phyloP scores from a whole-genome alignment of 2,329 filamentous ascomycete genomes.

The Setomelanomma holmii region DNA sequence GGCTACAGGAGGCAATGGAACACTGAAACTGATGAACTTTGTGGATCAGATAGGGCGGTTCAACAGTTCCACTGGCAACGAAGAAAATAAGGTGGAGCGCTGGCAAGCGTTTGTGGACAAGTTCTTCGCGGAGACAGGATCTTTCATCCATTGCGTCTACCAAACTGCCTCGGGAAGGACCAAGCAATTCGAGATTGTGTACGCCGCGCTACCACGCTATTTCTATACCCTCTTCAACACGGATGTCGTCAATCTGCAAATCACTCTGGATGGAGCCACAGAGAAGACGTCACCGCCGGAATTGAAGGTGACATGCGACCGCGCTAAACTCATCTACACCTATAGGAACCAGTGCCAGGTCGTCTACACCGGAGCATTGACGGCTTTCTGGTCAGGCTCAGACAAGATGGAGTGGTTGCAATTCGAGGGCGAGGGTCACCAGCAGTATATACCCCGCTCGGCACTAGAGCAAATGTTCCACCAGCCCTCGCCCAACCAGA shows the following conservation, averaged over 20 bases:
- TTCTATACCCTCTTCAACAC: conserved; percentile 90
- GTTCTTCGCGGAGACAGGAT: conserved; percentile 81
- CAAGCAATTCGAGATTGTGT: conserved; percentile 88
- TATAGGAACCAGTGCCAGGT: conserved; percentile 84
- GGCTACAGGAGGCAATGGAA: conserved; percentile 45
- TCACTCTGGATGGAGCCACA: conserved; percentile 75
- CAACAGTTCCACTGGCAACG: conserved; percentile 57
- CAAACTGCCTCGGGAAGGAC: conserved; percentile 62
- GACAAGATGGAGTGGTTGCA: conserved; percentile 87
- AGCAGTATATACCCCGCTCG: conserved; percentile 81
- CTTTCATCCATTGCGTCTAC: conserved; percentile 75
- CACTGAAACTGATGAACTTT: conserved; percentile 63
- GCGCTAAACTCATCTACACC: conserved; percentile 86
- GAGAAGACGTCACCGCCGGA: conserved; percentile 67
- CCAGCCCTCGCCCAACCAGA: conserved; percentile 54
- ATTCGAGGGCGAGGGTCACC: conserved; percentile 76
- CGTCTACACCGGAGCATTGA: conserved; percentile 77
- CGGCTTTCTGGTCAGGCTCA: conserved; percentile 77
- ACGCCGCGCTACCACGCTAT: conserved; percentile 82
- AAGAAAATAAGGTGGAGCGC: conserved; percentile 69
- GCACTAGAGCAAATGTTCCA: conserved; percentile 57
- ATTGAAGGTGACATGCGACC: conserved; percentile 76
- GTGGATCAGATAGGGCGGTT: conserved; percentile 57
- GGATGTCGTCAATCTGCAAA: conserved; percentile 80
- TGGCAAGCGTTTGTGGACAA: conserved; percentile 82